Base-by-base conservation (phyloP, 2,329 filamentous ascomycete genomes). In the Alternaria ethzedia region DNA sequence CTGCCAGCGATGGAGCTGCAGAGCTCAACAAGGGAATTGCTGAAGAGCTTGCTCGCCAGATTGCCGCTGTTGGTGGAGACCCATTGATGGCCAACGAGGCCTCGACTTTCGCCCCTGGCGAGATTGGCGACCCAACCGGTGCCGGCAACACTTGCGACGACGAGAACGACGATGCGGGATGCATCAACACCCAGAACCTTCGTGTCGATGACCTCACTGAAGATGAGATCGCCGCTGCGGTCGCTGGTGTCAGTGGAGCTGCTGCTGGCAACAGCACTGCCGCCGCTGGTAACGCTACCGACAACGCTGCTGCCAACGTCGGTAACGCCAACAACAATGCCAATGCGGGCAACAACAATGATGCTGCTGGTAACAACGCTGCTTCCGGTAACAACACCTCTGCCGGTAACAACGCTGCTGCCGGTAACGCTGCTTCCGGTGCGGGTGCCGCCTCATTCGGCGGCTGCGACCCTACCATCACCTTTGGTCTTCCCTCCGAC, bases 41-140 rank as follows among this genome's bases (percentile, higher is more conserved):
- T 50, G 81, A 89, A 7, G 84, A 83, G 47, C 81, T 90, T 4
- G 89, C 89, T 17, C 79, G 82, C 56, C 87, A 90, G 79, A 86
- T 91, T 55, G 83, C 84, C 20, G 80, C 82, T 5, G 83, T 91
- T 65, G 89, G 89, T 13, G 89, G 86, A 28, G 86, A 91, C 75
- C 87, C 89, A 15, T 80, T 84, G 51, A 80, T 86, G 36, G 89
- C 89, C 43, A 86, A 90, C 54, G 80, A 88, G 66, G 83, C 84
- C 28, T 88, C 87, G 58, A 91, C 89, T 6, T 91, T 91, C 72
- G 84, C 83, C 6, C 87, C 89, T 15, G 89, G 89, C 55, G 68
- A 85, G 67, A 81, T 88, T 71, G 80, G 83, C 71, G 85, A 84
- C 66, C 68, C 73, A n/a, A 86, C 85, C 54, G 84, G 68, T 23